Conservation (phyloP, 345 rosid genomes). For the Firmiana major region DNA sequence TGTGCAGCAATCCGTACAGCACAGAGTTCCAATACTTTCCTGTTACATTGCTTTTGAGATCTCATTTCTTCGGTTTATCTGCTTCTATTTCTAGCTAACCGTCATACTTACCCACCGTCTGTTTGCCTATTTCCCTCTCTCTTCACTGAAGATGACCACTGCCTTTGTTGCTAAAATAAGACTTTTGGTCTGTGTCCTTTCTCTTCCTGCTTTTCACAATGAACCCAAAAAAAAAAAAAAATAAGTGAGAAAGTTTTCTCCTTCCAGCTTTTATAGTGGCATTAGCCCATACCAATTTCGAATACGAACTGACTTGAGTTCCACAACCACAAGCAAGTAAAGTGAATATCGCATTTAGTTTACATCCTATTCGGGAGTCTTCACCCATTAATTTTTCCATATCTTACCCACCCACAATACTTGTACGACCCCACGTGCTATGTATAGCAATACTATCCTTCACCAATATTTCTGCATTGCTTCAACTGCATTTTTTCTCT, state of each 20-base stretch:
- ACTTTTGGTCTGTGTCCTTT: background rate
- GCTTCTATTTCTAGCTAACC: constrained; percentile 9
- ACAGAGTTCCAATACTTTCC: constrained; percentile 6
- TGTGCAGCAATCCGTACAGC: background rate
- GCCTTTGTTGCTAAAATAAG: background rate
- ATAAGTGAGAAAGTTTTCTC: background rate
- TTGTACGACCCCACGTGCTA: background rate
- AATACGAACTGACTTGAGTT: background rate
- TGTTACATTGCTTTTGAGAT: background rate
- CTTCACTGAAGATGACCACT: background rate
- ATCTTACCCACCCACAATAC: background rate
- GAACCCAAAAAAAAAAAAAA: background rate
- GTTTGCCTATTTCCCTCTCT: background rate
- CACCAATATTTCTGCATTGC: too few species aligned
- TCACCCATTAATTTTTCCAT: background rate
- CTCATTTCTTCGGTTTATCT: background rate
- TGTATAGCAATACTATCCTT: too few species aligned
- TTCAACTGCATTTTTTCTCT: too few species aligned
- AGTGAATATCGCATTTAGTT: background rate
- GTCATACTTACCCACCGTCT: background rate
- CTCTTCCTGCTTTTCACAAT: background rate
- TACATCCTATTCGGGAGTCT: too few species aligned
- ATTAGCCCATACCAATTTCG: background rate
- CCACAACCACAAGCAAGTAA: too few species aligned
- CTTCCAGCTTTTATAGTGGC: background rate